These are phyloP conservation scores for Eimeria tenella DNA, from an alignment of 169 alveolate species.

Conservation along the genomic window DNA sequence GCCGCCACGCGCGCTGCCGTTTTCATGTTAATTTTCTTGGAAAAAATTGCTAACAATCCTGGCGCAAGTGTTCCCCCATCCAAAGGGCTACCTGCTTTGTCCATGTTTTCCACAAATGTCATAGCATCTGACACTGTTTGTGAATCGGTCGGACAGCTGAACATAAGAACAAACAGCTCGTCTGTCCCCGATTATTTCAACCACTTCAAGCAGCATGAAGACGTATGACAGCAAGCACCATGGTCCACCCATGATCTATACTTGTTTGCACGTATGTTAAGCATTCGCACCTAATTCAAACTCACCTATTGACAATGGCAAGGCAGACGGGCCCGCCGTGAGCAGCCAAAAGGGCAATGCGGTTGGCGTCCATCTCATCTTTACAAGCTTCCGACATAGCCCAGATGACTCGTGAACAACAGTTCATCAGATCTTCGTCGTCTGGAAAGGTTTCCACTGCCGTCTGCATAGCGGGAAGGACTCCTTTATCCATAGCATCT, in stretches of 20 bases:
- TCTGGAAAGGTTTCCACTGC: conserved; percentile 93
- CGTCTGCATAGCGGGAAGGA: conserved; percentile 89
- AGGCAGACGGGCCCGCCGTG: conserved; percentile 71
- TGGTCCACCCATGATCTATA: no score
- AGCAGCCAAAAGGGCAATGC: conserved; percentile 53
- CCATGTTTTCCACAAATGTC: conserved; percentile 87
- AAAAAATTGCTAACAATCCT: conserved; percentile 82
- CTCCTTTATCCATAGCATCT: conserved; percentile 93
- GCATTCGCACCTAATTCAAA: neutral
- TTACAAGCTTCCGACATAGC: conserved; percentile 92
- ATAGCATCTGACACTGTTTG: conserved; percentile 87
- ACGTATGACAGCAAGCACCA: no score
- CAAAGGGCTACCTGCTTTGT: conserved; percentile 80
- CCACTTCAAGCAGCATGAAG: no score
- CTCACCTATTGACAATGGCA: conserved; percentile 67
- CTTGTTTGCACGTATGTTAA: no score
- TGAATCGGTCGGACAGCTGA: conserved; percentile 88
- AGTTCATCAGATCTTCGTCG: conserved; percentile 92
- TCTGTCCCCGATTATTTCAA: no score
- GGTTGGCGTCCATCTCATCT: conserved; percentile 86
- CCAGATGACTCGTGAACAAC: conserved; percentile 88
- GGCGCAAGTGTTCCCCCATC: conserved; percentile 84
- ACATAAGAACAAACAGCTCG: neutral
- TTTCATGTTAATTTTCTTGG: conserved; percentile 80
- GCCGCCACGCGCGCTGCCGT: conserved; percentile 82